These are phyloP conservation scores for Candida vaughaniae DNA, from an alignment of 805 yeast genomes.

Conservation along the genomic window DNA sequence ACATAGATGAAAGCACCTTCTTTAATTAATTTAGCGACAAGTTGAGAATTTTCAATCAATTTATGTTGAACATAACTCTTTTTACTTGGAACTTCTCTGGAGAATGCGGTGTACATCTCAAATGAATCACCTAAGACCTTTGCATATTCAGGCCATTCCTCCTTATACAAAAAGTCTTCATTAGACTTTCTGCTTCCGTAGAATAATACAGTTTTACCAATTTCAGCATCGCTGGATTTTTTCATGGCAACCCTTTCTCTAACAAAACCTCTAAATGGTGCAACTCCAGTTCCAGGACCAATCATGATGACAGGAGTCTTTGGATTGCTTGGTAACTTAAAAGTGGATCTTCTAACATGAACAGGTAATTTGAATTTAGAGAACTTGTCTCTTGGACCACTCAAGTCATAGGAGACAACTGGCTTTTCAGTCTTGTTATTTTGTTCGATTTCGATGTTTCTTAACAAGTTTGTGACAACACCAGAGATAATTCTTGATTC, in stretches of 20 bases:
- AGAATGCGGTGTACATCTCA: slow-evolving; percentile 79
- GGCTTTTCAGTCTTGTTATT: slow-evolving; percentile 47
- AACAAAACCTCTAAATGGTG: slow-evolving; percentile 94
- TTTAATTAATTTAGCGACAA: slow-evolving; percentile 53
- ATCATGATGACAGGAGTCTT: slow-evolving; percentile 82
- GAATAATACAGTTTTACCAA: slow-evolving; percentile 77
- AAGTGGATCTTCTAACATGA: slow-evolving; percentile 91
- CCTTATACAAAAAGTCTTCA: slow-evolving; percentile 81
- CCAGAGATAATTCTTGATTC: slow-evolving; percentile 56
- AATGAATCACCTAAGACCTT: slow-evolving; percentile 59
- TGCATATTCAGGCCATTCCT: slow-evolving; percentile 84
- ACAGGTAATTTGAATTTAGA: slow-evolving; percentile 70
- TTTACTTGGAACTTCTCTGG: slow-evolving; percentile 60
- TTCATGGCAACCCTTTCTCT: slow-evolving; percentile 74
- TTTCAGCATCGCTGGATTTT: slow-evolving; percentile 26
- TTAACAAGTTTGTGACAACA: slow-evolving; percentile 86
- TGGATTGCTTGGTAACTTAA: slow-evolving; percentile 87
- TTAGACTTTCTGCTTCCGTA: slow-evolving; percentile 81
- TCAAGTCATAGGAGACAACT: slow-evolving; percentile 61
- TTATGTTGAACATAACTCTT: slow-evolving; percentile 86
- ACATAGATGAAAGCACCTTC: slow-evolving; percentile 88
- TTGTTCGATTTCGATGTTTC: slow-evolving; percentile 63
- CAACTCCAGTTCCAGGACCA: slow-evolving; percentile 99
- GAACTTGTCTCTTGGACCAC: slow-evolving; percentile 76
- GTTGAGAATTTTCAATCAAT: slow-evolving; percentile 51